Evolutionary conservation across 2,329 filamentous ascomycete genomes (phyloP).

Genomic region (Emergomyces orientalis): DNA sequence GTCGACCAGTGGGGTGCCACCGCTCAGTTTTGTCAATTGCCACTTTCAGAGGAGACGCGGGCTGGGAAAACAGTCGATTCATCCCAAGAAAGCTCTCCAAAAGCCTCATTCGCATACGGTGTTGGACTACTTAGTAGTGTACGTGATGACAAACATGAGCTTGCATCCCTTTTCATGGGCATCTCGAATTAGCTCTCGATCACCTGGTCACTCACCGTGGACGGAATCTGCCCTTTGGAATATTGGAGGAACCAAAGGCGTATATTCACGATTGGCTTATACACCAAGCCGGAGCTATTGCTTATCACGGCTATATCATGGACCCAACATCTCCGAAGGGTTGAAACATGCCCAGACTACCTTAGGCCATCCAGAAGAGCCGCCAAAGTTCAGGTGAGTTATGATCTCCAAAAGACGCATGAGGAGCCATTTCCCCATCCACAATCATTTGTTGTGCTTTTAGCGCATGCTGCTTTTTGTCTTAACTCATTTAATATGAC

Average conservation of each 20-base stretch:
- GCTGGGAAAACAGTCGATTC: neutral
- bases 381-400: neutral
- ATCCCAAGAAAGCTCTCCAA: neutral
- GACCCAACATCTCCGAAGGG: neutral
- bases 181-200: neutral
- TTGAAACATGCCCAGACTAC: neutral
- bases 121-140: neutral
- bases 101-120: neutral
- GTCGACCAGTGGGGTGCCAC: neutral
- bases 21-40: neutral
- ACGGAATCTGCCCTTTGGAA: neutral
- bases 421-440: neutral
- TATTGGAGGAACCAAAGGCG: neutral
- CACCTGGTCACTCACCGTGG: neutral
- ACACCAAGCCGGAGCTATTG: neutral
- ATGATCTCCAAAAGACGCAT: neutral
- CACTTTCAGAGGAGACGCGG: neutral
- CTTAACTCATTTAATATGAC: neutral
- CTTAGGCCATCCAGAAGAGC: neutral
- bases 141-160: neutral
- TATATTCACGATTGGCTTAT: neutral
- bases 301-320: neutral
- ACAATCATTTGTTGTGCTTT: neutral
- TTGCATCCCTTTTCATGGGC: neutral
- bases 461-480: neutral